Evolutionary conservation across 2,329 filamentous ascomycete species (phyloP), one percentile per base, ranked within the genome.

Genomic region (Lasiodiplodia gonubiensis): DNA sequence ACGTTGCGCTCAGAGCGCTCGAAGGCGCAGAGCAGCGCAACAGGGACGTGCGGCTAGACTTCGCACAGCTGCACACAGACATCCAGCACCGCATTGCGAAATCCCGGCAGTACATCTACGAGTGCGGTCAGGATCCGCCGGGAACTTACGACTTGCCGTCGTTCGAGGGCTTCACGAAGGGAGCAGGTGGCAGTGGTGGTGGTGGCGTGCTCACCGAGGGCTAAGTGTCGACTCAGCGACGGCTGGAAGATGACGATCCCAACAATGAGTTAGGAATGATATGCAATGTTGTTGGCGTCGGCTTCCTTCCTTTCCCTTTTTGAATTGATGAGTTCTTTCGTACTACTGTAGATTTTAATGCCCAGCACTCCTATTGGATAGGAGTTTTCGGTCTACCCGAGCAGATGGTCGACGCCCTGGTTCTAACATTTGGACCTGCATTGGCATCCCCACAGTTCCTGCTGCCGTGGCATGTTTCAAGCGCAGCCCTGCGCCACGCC

Each of bases 1-100:
- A 90, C 73, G 81, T 90, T 23, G 86, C 86, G 0, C 80, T 83
- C 69, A 77, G 82, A 12, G 88, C 88, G 2, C 71, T 90, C 59
- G 78, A 76, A 52, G 83, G 82, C 1, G 87, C 78, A 0, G 80
- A 83, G 0, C 77, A 76, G 71, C 70, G 74, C 3, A 88, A 88
- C 67, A 79, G 83, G 37, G 80, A 80, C 69, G 79, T 88, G 0
- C 78, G 76, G 66, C 65, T 80, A 4, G 78, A 76, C 30, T 72
- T 85, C 70, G 83, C 85, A 21, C 80, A 82, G 70, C 72, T 82
- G 51, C 57, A 85, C 11, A 79, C 79, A n/a, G 80, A 85, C 68
- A 73, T 90, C 18, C 79, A 82, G 52, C 77, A 80, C 30, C 77
- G 81, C 66, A 81, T 86, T n/a, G 72, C 75, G n/a, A 81, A 84